Conservation (phyloP, 2,329 filamentous ascomycete species). For the Sporothrix pallida region DNA sequence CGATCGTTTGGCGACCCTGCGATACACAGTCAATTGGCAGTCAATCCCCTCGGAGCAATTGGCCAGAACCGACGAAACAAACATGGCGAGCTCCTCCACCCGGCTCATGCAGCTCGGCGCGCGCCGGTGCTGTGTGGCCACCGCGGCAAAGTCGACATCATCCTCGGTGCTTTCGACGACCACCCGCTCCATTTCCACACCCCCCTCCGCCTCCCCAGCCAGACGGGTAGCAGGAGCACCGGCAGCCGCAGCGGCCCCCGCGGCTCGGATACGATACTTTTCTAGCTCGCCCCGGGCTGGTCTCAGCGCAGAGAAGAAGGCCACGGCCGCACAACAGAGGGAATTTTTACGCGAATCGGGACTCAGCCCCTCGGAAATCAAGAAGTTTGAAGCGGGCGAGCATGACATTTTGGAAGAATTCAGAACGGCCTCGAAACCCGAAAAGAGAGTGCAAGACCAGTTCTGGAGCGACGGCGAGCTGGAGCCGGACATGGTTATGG, state of each 20-base stretch:
- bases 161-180: not conserved
- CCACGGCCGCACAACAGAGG: no score
- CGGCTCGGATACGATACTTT: constrained; percentile 22
- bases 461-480: constrained; percentile 60
- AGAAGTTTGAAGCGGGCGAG: not conserved
- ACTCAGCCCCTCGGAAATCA: not conserved
- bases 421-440: not conserved
- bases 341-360: no score
- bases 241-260: not conserved
- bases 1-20: constrained; percentile 13
- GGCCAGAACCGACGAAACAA: not conserved
- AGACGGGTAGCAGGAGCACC: constrained; percentile 16
- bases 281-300: constrained; percentile 28
- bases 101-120: constrained; percentile 50
- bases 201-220: not conserved
- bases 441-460: constrained; percentile 44
- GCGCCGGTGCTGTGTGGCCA: constrained; percentile 44
- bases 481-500: constrained; percentile 54
- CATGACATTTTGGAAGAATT: not conserved
- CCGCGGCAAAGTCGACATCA: constrained; percentile 12
- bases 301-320: no score
- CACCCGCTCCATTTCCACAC: not conserved
- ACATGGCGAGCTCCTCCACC: constrained; percentile 48
- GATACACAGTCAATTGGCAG: constrained; percentile 9
- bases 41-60: not conserved